Percentiles rank a stretch among this genome's conserved stretches.
Conservation (phyloP, 148 eudicot species). For the Amaranthus hypochondriacus region DNA sequence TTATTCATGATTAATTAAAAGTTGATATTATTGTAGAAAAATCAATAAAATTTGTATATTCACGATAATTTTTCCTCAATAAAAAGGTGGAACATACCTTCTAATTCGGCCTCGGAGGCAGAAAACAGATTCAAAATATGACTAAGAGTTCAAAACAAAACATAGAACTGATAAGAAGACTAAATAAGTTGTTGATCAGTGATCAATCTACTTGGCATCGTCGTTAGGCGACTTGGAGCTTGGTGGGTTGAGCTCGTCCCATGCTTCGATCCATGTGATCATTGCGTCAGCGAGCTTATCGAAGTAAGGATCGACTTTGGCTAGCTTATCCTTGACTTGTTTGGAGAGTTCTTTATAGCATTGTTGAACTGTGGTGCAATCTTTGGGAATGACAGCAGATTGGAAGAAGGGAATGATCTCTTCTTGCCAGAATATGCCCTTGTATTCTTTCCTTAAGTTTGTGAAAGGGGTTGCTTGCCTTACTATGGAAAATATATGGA, state of each 20-base stretch:
- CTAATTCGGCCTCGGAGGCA: no score
- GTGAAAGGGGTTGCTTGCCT: conserved; percentile 62
- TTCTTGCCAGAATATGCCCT: conserved; percentile 67
- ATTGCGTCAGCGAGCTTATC: conserved; percentile 62
- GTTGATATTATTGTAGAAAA: no score
- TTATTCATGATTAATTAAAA: no score
- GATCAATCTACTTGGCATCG: conserved; percentile 19
- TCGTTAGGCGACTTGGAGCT: conserved; percentile 13
- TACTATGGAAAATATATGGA: conserved; percentile 63
- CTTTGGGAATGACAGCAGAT: conserved; percentile 42
- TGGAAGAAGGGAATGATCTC: conserved; percentile 68
- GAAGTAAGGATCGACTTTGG: conserved; percentile 48
- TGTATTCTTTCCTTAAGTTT: conserved; percentile 56
- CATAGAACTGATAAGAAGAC: background rate
- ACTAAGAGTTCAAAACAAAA: background rate
- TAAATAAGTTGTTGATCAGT: background rate
- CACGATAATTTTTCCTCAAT: no score
- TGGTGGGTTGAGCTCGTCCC: conserved; percentile 60
- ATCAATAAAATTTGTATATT: no score
- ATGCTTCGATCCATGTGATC: conserved; percentile 62
- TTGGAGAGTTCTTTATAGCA: conserved; percentile 57
- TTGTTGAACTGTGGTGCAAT: conserved; percentile 53
- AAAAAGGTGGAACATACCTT: background rate
- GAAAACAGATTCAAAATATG: background rate
- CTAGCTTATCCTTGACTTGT: conserved; percentile 56